Base-by-base conservation (phyloP, 148 eudicot species). In the Beta vulgaris region DNA sequence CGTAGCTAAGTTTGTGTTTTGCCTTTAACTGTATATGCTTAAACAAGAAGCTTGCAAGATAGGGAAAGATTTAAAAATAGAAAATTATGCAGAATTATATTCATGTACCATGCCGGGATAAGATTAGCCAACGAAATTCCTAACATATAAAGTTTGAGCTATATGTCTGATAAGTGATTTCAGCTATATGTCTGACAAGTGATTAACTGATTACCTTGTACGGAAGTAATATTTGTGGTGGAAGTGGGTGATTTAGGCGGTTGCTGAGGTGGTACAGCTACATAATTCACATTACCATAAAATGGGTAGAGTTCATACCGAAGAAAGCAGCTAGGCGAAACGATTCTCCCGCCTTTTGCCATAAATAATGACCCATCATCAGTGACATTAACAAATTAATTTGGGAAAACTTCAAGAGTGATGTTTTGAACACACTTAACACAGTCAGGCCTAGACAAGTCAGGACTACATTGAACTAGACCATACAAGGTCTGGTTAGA, bases 241-340 rank as follows among this genome's bases (percentile, higher is more conserved):
- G 74, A 46, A 19, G 46, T 36, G 4, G 35, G 23, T 2, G 76
- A 66, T 15, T 25, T 8, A 13, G 73, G 59, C 13, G 79, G 58
- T 42, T 57, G 68, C 7, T 67, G 18, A 19, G 44, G 32, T 2
- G 76, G 72, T 15, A 19, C 4, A 60, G 76, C 32, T 2, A 65
- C 65, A 64, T 72, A 46, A 32, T 72, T 2, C 15, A 78, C 75
- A 39, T 77, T 77, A 32, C 65, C 80, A 48, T 48, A 71, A 74
- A 85, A 85, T 19, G 44, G 32, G 49, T 77, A 72, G 12, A 58
- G 44, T 66, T 82, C 88, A 57, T 77, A 85, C 63, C 84, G 57
- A 28, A 60, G 31, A 55, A 61, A 74, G 53, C 88, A 77, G 49
- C 82, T 84, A 7, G 82, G 84, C 14, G 39, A 35, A 58, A 58